Conservation (phyloP, 1,139 yeast genomes). For the Kodamaea alishanica region DNA sequence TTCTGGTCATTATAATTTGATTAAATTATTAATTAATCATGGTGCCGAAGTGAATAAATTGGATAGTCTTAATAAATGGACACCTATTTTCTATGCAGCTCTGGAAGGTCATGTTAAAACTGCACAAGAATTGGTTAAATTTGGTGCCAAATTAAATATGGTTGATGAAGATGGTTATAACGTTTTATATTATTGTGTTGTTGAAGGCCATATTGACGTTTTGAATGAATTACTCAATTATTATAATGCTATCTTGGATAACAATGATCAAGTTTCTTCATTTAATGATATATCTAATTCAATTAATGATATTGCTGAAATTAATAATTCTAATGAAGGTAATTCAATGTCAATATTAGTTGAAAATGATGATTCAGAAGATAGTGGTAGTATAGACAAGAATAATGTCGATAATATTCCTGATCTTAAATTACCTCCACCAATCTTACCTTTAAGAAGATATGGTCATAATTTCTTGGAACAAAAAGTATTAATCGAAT, state of each 20-base stretch:
- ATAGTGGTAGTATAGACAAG: slow-evolving; percentile 30
- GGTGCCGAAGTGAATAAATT: slow-evolving; percentile 78
- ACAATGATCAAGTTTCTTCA: slow-evolving; percentile 1
- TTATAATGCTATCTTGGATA: slow-evolving; percentile 13
- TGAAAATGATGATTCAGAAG: slow-evolving; percentile 38
- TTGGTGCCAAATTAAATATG: slow-evolving; percentile 67
- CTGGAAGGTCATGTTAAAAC: slow-evolving; percentile 77
- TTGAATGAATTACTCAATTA: slow-evolving; percentile 58
- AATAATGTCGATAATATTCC: slow-evolving; percentile 72
- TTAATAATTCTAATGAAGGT: slow-evolving; percentile 2
- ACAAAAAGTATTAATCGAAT: slow-evolving; percentile 77
- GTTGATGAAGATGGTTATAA: slow-evolving; percentile 82
- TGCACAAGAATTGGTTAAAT: slow-evolving; percentile 64
- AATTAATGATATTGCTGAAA: slow-evolving; percentile 2
- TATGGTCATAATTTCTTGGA: slow-evolving; percentile 96
- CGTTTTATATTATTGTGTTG: slow-evolving; percentile 85
- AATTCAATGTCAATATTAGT: slow-evolving; percentile 27
- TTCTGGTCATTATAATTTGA: slow-evolving; percentile 69
- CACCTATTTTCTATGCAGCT: slow-evolving; percentile 89
- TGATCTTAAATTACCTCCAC: slow-evolving; percentile 89
- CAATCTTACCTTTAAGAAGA: slow-evolving; percentile 85
- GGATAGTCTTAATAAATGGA: slow-evolving; percentile 89
- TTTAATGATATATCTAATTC: slow-evolving; percentile 4
- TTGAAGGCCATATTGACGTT: slow-evolving; percentile 87
- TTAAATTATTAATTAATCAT: slow-evolving; percentile 61